These are phyloP conservation scores for Paraphoma chrysanthemicola DNA, from an alignment of 2,329 filamentous ascomycete species.

Conservation along the genomic window DNA sequence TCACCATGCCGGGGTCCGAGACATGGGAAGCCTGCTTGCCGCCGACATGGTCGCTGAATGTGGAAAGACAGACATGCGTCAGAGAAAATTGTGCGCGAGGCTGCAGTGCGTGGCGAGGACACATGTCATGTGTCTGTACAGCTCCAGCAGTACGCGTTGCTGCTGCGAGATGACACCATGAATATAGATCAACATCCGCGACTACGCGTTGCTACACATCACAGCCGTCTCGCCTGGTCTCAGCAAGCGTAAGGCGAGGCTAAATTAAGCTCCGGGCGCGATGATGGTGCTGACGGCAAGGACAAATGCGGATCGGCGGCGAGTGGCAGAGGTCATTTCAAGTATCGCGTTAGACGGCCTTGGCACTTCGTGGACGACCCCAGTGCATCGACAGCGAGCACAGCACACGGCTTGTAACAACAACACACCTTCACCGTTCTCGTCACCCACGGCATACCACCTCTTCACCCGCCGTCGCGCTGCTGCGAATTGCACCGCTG, in stretches of 20 bases:
- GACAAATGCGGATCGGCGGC: background rate
- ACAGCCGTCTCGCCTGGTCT: background rate
- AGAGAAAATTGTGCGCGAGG: background rate
- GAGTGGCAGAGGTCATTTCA: conserved; percentile 2
- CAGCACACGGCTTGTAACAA: conserved; percentile 3
- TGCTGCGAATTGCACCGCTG: background rate
- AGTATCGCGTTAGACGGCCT: conserved; percentile 5
- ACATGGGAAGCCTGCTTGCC: background rate
- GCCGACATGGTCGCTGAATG: background rate
- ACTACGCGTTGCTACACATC: background rate
- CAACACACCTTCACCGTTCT: conserved; percentile 8
- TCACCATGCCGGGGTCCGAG: background rate
- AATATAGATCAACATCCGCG: no score
- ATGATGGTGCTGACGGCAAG: background rate
- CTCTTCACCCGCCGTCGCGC: conserved; percentile 9
- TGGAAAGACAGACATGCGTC: background rate
- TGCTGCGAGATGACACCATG: no score
- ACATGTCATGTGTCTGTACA: background rate
- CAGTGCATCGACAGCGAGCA: conserved; percentile 5
- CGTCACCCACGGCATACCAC: background rate
- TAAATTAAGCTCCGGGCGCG: background rate
- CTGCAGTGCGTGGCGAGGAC: background rate
- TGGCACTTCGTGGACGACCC: conserved; percentile 8
- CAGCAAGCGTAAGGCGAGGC: background rate
- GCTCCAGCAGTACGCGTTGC: background rate